Evolutionary conservation across 1,284 basidiomycete species (phyloP).

Genomic region (Wallemia ichthyophaga): DNA sequence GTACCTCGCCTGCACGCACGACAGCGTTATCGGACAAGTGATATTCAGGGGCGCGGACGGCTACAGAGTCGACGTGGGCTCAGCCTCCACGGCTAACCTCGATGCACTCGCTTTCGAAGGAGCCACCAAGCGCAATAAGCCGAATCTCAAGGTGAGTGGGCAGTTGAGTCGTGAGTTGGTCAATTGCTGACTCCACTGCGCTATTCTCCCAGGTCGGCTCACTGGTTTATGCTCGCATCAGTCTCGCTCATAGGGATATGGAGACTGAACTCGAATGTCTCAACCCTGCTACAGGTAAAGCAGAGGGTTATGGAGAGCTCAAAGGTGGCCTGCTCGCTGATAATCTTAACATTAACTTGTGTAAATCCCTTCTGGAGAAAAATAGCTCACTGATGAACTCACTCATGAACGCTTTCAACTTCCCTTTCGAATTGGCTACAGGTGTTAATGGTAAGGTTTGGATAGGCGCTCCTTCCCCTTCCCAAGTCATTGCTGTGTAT

Average conservation of each 20-base stretch:
- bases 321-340: conserved; percentile 42
- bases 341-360: conserved; percentile 15
- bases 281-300: conserved; percentile 49
- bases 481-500: conserved; percentile 31
- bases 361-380: not conserved
- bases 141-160: conserved; percentile 47
- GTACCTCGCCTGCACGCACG: conserved; percentile 58
- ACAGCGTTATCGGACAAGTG: conserved; percentile 43
- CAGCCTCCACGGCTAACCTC: conserved; percentile 38
- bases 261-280: conserved; percentile 67
- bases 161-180: too few species aligned
- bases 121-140: conserved; percentile 51
- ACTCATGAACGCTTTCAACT: conserved; percentile 37
- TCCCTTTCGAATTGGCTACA: conserved; percentile 38
- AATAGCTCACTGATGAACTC: conserved; percentile 28
- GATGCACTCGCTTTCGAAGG: conserved; percentile 60
- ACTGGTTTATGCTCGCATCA: conserved; percentile 49
- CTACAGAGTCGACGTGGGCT: conserved; percentile 52
- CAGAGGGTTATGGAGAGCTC: conserved; percentile 53
- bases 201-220: conserved; percentile 51
- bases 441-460: conserved; percentile 57
- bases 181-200: too few species aligned
- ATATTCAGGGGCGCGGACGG: conserved; percentile 39
- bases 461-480: conserved; percentile 35
- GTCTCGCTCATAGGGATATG: conserved; percentile 60